phyloP scores from a whole-genome alignment of 345 rosid species.

The Citropsis articulata region DNA sequence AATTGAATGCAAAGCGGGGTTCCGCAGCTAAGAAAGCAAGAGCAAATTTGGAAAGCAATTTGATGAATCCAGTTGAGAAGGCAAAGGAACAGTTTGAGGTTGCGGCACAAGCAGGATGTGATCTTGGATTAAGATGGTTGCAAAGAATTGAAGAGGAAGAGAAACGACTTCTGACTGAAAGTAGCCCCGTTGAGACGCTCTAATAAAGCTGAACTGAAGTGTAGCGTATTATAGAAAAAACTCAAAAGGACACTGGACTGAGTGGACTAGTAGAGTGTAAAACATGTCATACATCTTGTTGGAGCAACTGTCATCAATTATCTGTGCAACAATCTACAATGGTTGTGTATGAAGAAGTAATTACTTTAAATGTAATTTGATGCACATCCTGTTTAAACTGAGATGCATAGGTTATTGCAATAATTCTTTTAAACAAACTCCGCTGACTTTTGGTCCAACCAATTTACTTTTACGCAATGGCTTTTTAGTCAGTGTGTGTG shows the following conservation, averaged over 20 bases:
- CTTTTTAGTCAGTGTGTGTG: too few species aligned
- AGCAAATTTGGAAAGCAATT: conserved; percentile 22
- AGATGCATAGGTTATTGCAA: background rate
- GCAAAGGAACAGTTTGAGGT: conserved; percentile 75
- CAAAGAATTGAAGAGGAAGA: conserved; percentile 82
- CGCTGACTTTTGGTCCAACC: background rate
- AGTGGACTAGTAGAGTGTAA: background rate
- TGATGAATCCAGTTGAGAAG: conserved; percentile 45
- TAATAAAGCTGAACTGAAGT: background rate
- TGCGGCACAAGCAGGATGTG: conserved; percentile 73
- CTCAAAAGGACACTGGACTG: background rate
- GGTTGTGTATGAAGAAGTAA: background rate
- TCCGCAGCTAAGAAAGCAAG: conserved; percentile 38
- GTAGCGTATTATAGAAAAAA: background rate
- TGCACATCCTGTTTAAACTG: background rate
- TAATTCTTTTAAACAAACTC: background rate
- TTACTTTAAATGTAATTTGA: background rate
- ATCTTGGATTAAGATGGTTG: conserved; percentile 80
- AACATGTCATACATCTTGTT: background rate
- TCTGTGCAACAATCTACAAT: background rate
- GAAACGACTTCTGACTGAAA: conserved; percentile 36
- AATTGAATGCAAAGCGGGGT: conserved; percentile 33
- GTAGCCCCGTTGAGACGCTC: conserved; percentile 2
- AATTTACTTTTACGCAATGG: too few species aligned
- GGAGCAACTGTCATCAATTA: background rate